Base-by-base conservation (phyloP, 2,329 filamentous ascomycete genomes). In the Stachybotrys elegans region DNA sequence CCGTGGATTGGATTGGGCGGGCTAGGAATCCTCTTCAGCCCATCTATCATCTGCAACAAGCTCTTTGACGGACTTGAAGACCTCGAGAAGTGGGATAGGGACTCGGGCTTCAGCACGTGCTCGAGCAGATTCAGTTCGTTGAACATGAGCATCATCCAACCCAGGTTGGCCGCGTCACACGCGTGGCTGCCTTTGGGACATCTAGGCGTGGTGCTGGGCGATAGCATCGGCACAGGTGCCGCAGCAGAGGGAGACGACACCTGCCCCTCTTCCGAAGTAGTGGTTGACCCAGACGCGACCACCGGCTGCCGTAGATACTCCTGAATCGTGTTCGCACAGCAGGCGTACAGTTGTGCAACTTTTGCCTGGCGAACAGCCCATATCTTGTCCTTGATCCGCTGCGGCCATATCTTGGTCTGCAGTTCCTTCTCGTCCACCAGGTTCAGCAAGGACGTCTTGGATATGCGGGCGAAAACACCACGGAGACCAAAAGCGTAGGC, bases 131-230 rank as follows among this genome's bases (percentile, higher is more conserved):
- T 64, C 42, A 76, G 59, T 49, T 77, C 71, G 41, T 70, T 70
- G 43, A 70, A 72, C 0, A 70, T 59, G n/a, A 76, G 61, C 68
- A 78, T 73, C 25, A 76, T 52, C 73, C 73, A 79, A 4, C 75
- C 75, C 0, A 79, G 60, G 43, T 75, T 77, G 0, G 68, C 67
- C 0, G 74, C 72, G 48, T 79, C 76, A 43, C 75, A 79, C 52
- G 62, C 59, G 43, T 71, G 72, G 43, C 67, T 72, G 1, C 72
- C 71, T 45, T 66, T 73, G 14, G 73, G 72, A 44, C 75, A 79
- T 25, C 75, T 65, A 4, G 73, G 65, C 1, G 55, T 60, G 23
- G 61, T 67, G 2, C 64, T 68, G 4, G 72, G 50, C 14, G 52
- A 43, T 16, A 50, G 49, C 5, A 51, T 49, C 8, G 53, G 50